Percentiles rank a stretch among this genome's conserved stretches.
These are phyloP conservation scores for Malassezia caprae DNA, from an alignment of 1,284 basidiomycete species.

Conservation along the genomic window DNA sequence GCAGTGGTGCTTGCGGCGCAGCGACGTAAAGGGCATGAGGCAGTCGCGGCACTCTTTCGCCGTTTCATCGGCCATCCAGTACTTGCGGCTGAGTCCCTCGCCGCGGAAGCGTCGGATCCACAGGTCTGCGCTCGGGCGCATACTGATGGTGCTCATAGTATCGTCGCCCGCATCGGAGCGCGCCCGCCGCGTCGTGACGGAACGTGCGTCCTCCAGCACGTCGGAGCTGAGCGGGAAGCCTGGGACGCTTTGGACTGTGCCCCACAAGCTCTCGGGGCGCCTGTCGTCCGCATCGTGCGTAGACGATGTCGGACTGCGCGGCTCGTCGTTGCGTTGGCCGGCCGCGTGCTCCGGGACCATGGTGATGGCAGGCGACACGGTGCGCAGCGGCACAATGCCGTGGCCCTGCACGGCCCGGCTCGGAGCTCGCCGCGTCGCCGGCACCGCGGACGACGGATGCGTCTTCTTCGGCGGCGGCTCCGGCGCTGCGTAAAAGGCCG, in stretches of 20 bases:
- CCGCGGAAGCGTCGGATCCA: constrained; percentile 35
- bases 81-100: constrained; percentile 39
- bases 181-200: constrained; percentile 25
- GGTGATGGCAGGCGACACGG: constrained; percentile 21
- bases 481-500: constrained; percentile 20
- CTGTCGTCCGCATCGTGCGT: neutral
- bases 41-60: constrained; percentile 61
- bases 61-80: constrained; percentile 62
- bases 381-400: constrained; percentile 16
- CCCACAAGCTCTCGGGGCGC: neutral
- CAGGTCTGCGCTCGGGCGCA: constrained; percentile 32
- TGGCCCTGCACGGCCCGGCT: constrained; percentile 1
- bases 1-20: constrained; percentile 45
- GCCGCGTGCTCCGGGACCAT: constrained; percentile 14
- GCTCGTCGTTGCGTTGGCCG: neutral
- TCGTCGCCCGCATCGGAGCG: constrained; percentile 30
- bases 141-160: constrained; percentile 8
- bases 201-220: constrained; percentile 37
- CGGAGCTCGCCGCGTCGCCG: neutral
- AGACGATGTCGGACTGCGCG: neutral
- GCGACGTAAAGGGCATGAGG: constrained; percentile 38
- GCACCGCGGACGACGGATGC: neutral
- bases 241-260: constrained; percentile 22
- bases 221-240: constrained; percentile 37
- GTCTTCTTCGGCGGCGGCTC: neutral